These are phyloP conservation scores for Citrus sp. DNA, from an alignment of 345 rosid genomes.

Conservation along the genomic window DNA sequence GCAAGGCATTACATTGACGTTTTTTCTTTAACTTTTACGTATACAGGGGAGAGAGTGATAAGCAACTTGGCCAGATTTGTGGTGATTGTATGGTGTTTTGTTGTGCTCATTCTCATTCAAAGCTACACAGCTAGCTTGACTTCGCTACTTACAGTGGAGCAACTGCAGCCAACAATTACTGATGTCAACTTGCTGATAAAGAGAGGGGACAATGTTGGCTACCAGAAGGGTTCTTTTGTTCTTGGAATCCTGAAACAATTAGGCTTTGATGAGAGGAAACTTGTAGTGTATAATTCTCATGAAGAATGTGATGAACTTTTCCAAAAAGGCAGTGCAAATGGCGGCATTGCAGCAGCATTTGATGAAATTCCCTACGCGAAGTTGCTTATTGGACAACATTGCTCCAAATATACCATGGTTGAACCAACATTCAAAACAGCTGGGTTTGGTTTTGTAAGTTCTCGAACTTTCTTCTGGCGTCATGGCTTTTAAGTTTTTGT, in stretches of 20 bases:
- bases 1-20: neutral
- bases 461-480: neutral
- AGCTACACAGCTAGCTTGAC: conserved; percentile 77
- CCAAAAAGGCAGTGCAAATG: conserved; percentile 25
- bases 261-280: conserved; percentile 21
- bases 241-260: conserved; percentile 22
- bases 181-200: conserved; percentile 35
- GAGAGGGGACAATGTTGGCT: conserved; percentile 44
- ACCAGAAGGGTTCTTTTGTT: conserved; percentile 33
- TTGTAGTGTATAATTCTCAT: neutral
- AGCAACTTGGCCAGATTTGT: conserved; percentile 47
- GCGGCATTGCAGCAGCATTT: conserved; percentile 40
- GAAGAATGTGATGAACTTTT: conserved; percentile 38
- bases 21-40: neutral
- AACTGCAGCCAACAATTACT: conserved; percentile 42
- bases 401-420: conserved; percentile 32
- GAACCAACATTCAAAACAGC: conserved; percentile 29
- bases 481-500: too few relatives aligned
- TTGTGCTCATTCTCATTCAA: conserved; percentile 60
- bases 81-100: conserved; percentile 64
- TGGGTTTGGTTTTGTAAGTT: conserved; percentile 51
- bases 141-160: conserved; percentile 51
- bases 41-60: conserved; percentile 54
- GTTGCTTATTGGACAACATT: conserved; percentile 33
- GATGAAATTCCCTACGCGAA: conserved; percentile 31